A percentile compares a stretch with the other conserved stretches of the same genome.
Conservation (phyloP, 371 early-diverging fungal species). For the Apophysomyces variabilis region DNA sequence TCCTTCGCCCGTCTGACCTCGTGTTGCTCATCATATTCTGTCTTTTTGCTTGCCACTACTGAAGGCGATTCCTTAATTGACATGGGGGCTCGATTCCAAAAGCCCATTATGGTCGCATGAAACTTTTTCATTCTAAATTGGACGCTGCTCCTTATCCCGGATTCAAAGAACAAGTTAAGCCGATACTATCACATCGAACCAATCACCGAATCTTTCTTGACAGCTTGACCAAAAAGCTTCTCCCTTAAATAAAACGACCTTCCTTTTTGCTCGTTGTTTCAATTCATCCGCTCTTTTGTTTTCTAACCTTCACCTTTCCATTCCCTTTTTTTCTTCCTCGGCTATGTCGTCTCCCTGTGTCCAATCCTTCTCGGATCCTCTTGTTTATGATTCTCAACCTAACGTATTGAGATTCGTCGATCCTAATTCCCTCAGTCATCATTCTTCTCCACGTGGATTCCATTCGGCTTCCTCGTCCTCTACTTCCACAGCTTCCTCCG, state of each 20-base stretch:
- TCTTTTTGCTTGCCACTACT: constrained; percentile 13
- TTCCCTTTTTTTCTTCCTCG: constrained; percentile 12
- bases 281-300: constrained; percentile 19
- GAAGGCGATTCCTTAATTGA: constrained; percentile 14
- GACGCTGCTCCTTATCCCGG: constrained; percentile 25
- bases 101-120: constrained; percentile 25
- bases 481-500: constrained; percentile 12
- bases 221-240: constrained; percentile 11
- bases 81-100: constrained; percentile 20
- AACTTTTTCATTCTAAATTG: constrained; percentile 29
- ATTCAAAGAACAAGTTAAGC: constrained; percentile 14
- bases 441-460: constrained; percentile 15
- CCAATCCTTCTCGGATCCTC: constrained; percentile 21
- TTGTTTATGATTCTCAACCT: constrained; percentile 21
- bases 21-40: constrained; percentile 10
- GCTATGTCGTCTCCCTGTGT: constrained; percentile 35
- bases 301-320: constrained; percentile 15
- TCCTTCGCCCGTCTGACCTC: constrained; percentile 12
- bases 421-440: constrained; percentile 27
- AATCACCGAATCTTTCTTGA: constrained; percentile 20
- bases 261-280: constrained; percentile 15
- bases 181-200: constrained; percentile 17
- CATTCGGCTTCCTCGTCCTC: constrained; percentile 10
- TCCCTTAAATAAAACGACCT: constrained; percentile 26
- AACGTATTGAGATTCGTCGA: constrained; percentile 26